These are phyloP conservation scores for Testicularia cyperi DNA, from an alignment of 1,284 basidiomycete species.

Conservation along the genomic window DNA sequence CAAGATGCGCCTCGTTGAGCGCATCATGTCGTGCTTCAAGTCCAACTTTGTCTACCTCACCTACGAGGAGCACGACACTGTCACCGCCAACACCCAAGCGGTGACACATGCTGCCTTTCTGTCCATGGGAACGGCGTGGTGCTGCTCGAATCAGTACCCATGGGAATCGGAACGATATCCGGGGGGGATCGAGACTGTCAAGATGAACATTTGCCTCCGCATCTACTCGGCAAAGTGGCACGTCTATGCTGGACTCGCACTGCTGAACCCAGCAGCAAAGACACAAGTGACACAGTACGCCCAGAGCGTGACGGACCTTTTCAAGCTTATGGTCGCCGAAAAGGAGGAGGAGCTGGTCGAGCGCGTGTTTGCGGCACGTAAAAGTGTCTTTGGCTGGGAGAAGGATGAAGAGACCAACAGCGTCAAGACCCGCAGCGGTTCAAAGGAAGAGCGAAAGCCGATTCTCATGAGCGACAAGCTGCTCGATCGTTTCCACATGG, in stretches of 20 bases:
- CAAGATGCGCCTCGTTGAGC: constrained; percentile 77
- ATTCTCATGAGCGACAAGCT: constrained; percentile 85
- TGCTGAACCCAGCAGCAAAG: constrained; percentile 90
- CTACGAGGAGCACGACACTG: constrained; percentile 92
- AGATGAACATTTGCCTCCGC: constrained; percentile 86
- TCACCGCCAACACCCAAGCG: constrained; percentile 97
- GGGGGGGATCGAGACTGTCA: constrained; percentile 97
- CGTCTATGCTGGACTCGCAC: constrained; percentile 95
- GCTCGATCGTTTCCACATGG: constrained; percentile 84
- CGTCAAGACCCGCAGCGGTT: constrained; percentile 30
- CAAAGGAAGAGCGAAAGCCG: constrained; percentile 63
- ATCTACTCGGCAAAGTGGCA: constrained; percentile 99
- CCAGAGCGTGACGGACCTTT: constrained; percentile 79
- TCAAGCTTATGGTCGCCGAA: constrained; percentile 91
- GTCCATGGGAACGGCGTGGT: constrained; percentile 97
- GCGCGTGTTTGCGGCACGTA: constrained; percentile 75
- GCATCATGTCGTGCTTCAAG: constrained; percentile 79
- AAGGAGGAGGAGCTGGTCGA: constrained; percentile 66
- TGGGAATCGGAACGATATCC: constrained; percentile 93
- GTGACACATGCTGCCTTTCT: constrained; percentile 97
- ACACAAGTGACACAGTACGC: constrained; percentile 85
- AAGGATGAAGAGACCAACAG: constrained; percentile 47
- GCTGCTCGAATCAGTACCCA: constrained; percentile 75
- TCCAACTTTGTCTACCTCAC: constrained; percentile 82
- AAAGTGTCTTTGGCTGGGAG: constrained; percentile 73